Percentiles rank a stretch among this genome's conserved stretches.
Evolutionary conservation across 2,329 filamentous ascomycete species (phyloP).

Genomic region (Neocatenulostroma microsporum): DNA sequence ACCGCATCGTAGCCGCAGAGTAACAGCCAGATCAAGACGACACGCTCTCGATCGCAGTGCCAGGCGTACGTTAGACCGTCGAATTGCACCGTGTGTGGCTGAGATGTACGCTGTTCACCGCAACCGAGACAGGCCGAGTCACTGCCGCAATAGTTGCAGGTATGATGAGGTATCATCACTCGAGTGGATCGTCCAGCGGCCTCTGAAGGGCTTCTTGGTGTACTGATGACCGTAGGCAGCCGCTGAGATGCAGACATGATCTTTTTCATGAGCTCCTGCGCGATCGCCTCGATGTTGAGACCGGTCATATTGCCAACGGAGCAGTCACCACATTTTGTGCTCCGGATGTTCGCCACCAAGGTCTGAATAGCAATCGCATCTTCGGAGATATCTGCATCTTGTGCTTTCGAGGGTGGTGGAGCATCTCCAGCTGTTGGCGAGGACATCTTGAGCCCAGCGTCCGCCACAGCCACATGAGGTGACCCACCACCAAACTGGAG

Average conservation of each 20-base stretch:
- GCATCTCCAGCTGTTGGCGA: too few species aligned
- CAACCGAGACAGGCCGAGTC: constrained; percentile 5
- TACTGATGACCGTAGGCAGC: background rate
- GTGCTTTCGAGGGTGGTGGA: background rate
- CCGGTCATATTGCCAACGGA: too few species aligned
- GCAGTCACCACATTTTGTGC: background rate
- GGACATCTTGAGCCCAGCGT: too few species aligned
- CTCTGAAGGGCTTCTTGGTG: background rate
- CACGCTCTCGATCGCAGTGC: constrained; percentile 30
- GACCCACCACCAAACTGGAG: too few species aligned
- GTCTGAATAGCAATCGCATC: background rate
- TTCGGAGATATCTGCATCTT: background rate
- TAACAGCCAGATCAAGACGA: constrained; percentile 31
- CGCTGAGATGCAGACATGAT: background rate
- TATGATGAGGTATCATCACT: background rate
- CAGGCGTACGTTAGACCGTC: constrained; percentile 14
- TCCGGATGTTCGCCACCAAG: background rate
- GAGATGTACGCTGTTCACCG: background rate
- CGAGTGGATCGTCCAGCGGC: background rate
- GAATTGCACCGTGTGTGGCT: background rate
- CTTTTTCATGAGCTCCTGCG: background rate
- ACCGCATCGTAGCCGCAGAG: constrained; percentile 31
- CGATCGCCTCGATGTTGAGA: too few species aligned
- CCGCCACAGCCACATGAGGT: too few species aligned
- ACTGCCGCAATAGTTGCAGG: background rate